Evolutionary conservation across 352 stramenopile species (phyloP).

Genomic region (Phytophthora rubi): DNA sequence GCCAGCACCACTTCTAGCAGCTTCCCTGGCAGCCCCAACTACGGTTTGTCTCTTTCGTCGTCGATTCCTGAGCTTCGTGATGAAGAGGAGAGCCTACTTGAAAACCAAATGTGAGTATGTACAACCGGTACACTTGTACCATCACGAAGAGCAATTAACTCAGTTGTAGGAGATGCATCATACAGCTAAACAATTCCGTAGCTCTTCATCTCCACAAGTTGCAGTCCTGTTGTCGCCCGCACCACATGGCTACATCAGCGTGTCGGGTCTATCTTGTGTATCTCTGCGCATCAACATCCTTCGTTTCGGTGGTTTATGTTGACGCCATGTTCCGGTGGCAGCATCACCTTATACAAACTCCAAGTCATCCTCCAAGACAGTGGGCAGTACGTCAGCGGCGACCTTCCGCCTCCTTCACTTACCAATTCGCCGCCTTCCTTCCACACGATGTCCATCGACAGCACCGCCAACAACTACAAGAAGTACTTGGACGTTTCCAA

Average conservation of each 20-base stretch:
- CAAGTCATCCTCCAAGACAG: constrained; percentile 2
- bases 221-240: not conserved
- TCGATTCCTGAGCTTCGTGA: constrained; percentile 46
- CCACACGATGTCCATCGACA: not conserved
- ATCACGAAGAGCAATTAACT: not conserved
- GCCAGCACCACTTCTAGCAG: constrained; percentile 42
- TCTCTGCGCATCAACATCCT: constrained; percentile 28
- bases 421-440: constrained; percentile 22
- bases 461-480: constrained; percentile 10
- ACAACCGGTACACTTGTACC: not conserved
- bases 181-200: no score
- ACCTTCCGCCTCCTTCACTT: constrained; percentile 11
- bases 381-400: constrained; percentile 13
- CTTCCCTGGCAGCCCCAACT: constrained; percentile 38
- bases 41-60: constrained; percentile 37
- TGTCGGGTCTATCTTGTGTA: constrained; percentile 5
- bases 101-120: constrained; percentile 40
- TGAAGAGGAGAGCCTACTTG: constrained; percentile 63
- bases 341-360: constrained; percentile 11
- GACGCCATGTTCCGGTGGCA: constrained; percentile 27
- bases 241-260: not conserved
- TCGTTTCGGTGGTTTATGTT: constrained; percentile 25
- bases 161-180: not conserved
- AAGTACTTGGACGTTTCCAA: constrained; percentile 78
- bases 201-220: no score